A percentile compares a stretch with the other conserved stretches of the same genome.
phyloP scores from a whole-genome alignment of 495 filamentous ascomycete genomes.

The Penicillium silybi region DNA sequence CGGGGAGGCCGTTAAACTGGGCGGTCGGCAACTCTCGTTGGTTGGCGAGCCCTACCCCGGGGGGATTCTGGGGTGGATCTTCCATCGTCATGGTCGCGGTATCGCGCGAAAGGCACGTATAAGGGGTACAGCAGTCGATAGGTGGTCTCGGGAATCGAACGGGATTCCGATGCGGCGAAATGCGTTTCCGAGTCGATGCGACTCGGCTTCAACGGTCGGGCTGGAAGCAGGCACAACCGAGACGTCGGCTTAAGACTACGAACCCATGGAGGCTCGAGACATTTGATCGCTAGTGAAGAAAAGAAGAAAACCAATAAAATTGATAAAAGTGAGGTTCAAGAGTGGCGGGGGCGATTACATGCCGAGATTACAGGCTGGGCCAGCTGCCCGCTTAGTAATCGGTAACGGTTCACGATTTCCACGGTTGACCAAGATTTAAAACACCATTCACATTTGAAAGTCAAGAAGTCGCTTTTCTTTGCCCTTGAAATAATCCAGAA shows the following conservation, averaged over 20 bases:
- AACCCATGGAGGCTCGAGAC: neutral
- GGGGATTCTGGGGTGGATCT: constrained; percentile 1
- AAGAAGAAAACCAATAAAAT: neutral
- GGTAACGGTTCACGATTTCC: constrained; percentile 2
- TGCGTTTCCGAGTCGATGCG: constrained; percentile 2
- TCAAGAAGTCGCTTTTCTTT: constrained; percentile 17
- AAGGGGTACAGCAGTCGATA: neutral
- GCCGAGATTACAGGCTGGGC: neutral
- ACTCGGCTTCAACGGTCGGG: neutral
- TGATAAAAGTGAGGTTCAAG: neutral
- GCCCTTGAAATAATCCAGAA: constrained; percentile 6
- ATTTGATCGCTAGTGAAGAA: neutral
- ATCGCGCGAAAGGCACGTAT: neutral
- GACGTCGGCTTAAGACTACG: neutral
- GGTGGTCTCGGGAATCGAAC: neutral
- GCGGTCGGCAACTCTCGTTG: neutral
- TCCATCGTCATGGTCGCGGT: constrained; percentile 19
- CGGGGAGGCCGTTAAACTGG: neutral
- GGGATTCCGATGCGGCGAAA: neutral
- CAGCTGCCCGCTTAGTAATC: neutral
- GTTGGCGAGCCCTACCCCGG: neutral
- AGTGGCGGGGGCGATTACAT: neutral
- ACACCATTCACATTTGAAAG: constrained; percentile 9
- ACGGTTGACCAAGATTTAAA: neutral
- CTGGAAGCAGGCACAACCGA: neutral